Evolutionary conservation across 768 basidiomycete genomes (phyloP), one percentile per base, ranked within the genome.

Genomic region (Amanita molliuscula): DNA sequence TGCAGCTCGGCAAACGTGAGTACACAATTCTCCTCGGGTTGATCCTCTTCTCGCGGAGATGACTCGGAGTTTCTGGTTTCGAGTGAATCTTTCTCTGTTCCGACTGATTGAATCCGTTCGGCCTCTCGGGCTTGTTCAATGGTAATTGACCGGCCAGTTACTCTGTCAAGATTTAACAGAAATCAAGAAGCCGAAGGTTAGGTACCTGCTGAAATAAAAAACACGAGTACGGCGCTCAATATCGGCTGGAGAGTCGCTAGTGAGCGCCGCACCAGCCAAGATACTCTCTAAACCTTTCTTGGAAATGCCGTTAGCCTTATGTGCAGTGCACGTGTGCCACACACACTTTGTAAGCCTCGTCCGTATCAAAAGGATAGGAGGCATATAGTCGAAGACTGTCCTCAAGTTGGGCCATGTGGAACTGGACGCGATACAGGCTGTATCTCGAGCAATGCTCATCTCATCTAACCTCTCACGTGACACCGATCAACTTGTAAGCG

Each of bases 201-300:
- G 80, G 67, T 67, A 64, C 67, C 62, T 65, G 51, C 85, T 88
- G 63, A 86, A 88, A 65, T 85, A 88, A 60, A 84, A 88, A 0
- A 87, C 71, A 15, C 76, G 70, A 1, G 78, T 77, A 34, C 72
- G 72, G 8, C 76, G 70, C 29, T 81, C 51, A 26, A 77, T 64
- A 21, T 78, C 69, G 6, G 67, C 61, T 1, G 71, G 51, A 26
- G 60, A 58, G 53, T 58, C 58, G n/a, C 58, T 56, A 7, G 66
- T 59, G 29, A 73, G 53, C 3, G 71, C 61, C 10, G 72, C 61
- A 5, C 21, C 11, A 5, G 46, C 23, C n/a, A 81, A 54, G 26
- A 88, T 75, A 49, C 72, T 76, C 53, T 72, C 70, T 36, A 87
- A 65, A 56, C 85, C 85, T 76, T 79, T 76, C 84, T 86, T 75